Evolutionary conservation across 768 basidiomycete species (phyloP).

Genomic region (Suillus subluteus): DNA sequence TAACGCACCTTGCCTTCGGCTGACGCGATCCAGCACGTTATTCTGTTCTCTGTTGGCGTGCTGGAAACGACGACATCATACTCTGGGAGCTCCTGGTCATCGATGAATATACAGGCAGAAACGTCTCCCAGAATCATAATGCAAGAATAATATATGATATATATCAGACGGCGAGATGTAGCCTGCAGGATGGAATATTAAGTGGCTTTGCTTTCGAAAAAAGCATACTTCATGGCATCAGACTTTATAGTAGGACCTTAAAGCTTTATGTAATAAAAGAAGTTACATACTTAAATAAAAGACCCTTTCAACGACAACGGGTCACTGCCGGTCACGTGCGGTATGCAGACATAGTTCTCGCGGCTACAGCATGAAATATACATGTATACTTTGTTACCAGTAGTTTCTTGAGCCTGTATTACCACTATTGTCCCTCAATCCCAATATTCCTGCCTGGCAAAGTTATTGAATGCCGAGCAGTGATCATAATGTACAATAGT

Average conservation of each 20-base stretch:
- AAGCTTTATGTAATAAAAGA: background rate
- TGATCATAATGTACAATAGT: too few species aligned
- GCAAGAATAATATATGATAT: background rate
- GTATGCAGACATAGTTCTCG: too few species aligned
- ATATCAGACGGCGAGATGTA: background rate
- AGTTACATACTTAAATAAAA: too few species aligned
- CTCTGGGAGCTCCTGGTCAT: slow-evolving; percentile 20
- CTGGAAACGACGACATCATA: slow-evolving; percentile 17
- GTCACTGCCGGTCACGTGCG: too few species aligned
- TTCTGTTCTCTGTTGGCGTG: slow-evolving; percentile 14
- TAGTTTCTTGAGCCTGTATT: too few species aligned
- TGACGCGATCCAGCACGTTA: slow-evolving; percentile 27
- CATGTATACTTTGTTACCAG: too few species aligned
- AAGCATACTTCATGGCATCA: too few species aligned
- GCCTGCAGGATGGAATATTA: background rate
- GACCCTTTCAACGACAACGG: too few species aligned
- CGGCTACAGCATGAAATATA: too few species aligned
- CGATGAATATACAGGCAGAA: slow-evolving; percentile 19
- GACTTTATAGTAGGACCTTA: background rate
- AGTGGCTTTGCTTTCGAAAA: background rate
- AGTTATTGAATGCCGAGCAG: too few species aligned
- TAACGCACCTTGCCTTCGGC: slow-evolving; percentile 22
- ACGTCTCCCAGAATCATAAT: slow-evolving; percentile 22
- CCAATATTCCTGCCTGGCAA: too few species aligned
- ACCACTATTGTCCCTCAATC: too few species aligned